These are phyloP conservation scores for Annulohypoxylon moriforme DNA, from an alignment of 495 filamentous ascomycete species.

Conservation along the genomic window DNA sequence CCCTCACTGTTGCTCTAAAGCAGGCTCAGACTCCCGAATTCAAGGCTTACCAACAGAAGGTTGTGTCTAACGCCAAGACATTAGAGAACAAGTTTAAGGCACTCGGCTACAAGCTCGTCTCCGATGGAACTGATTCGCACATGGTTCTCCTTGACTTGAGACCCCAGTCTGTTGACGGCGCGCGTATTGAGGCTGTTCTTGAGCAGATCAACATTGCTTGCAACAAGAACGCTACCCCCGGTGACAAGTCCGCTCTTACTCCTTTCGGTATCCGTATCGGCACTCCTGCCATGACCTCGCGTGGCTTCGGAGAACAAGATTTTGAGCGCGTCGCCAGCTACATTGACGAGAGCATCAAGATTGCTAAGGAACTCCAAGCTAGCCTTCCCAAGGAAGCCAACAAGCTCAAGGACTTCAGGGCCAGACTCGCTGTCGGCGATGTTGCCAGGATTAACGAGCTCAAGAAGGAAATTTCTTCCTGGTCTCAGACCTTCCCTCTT, in stretches of 20 bases:
- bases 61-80: slow-evolving; percentile 91
- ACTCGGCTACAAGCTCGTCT: slow-evolving; percentile 91
- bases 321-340: slow-evolving; percentile 91
- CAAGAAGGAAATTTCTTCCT: slow-evolving; percentile 87
- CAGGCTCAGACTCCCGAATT: slow-evolving; percentile 94
- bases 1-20: slow-evolving; percentile 94
- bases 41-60: slow-evolving; percentile 94
- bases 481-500: slow-evolving; percentile 93
- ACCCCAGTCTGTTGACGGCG: slow-evolving; percentile 83
- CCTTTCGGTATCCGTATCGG: slow-evolving; percentile 95
- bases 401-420: slow-evolving; percentile 99
- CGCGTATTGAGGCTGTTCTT: slow-evolving; percentile 94
- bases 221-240: slow-evolving; percentile 99
- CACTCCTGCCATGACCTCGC: slow-evolving; percentile 95
- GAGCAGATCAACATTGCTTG: slow-evolving; percentile 98
- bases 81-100: slow-evolving; percentile 83
- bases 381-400: slow-evolving; percentile 94
- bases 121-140: slow-evolving; percentile 96
- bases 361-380: slow-evolving; percentile 85
- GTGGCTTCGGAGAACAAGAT: slow-evolving; percentile 92
- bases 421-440: slow-evolving; percentile 81
- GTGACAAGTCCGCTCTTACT: slow-evolving; percentile 96
- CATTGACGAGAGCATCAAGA: slow-evolving; percentile 84
- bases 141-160: slow-evolving; percentile 97
- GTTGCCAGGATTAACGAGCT: slow-evolving; percentile 82